Evolutionary conservation across 2,329 filamentous ascomycete species (phyloP), one percentile per base, ranked within the genome.

Genomic region (Cercospora zeae-maydis): DNA sequence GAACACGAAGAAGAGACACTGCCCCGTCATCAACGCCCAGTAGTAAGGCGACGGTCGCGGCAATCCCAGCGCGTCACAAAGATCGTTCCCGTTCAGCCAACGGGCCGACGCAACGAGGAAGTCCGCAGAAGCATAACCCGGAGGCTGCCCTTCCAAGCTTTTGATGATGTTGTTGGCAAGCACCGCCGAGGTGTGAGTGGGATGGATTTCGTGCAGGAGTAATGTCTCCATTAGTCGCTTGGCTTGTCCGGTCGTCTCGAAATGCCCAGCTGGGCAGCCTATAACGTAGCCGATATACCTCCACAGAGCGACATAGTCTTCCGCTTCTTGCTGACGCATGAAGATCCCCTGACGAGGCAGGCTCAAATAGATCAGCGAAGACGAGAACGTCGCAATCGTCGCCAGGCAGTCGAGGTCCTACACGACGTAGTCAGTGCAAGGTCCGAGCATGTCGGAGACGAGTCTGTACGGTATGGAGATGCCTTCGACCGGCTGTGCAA

Each of bases 151-250:
- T 68, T 88, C 82, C n/a, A 93, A 79, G 2, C 84, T 84, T 3
- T 84, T 81, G 68, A 93, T 87, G 70, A 93, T 88, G 72, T 93
- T 93, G 74, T 89, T 88, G 2, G 88, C 88, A 27, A 93, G 80
- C 6, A 87, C 79, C 51, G 81, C 81, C 0, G 84, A 88, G 19
- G 83, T 88, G 0, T 81, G 76, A 0, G 84, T 87, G 0, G 90
- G 90, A 27, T 83, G 73, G 19, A 92, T 82, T 74, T 93, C 90
- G 30, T 86, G 82, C 30, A 84, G 76, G 16, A 91, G 74, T 1
- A 92, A 77, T 0, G 83, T 84, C 68, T 93, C 89, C 84, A 92
- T 88, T 71, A 86, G 82, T 1, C 79, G 78, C 67, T 82, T 86
- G 1, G 87, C 86, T 34, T 80, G 79, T 5, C 77, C 76, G 0